Evolutionary conservation across 441 rosid species (phyloP).

Genomic region (Croton laevigatus): DNA sequence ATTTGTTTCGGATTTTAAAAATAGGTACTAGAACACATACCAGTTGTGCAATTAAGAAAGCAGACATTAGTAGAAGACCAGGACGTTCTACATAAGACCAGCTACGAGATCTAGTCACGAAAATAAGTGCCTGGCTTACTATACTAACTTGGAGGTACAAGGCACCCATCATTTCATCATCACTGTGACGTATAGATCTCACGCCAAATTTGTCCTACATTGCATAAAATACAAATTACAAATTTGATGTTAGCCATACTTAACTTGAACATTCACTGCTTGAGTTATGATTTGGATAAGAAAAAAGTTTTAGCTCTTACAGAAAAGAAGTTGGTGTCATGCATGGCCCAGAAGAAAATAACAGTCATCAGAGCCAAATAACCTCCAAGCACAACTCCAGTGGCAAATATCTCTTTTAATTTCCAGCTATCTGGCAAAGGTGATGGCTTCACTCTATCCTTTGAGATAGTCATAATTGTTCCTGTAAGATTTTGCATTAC

Average conservation of each 20-base stretch:
- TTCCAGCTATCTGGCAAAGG: constrained; percentile 95
- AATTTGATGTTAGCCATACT: neutral
- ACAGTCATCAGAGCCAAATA: constrained; percentile 77
- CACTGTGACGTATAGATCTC: constrained; percentile 33
- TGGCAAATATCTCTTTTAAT: constrained; percentile 79
- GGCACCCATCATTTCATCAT: constrained; percentile 72
- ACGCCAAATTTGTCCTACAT: constrained; percentile 71
- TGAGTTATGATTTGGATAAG: neutral
- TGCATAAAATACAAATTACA: neutral
- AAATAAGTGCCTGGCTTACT: constrained; percentile 87
- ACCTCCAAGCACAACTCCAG: constrained; percentile 79
- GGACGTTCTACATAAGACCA: constrained; percentile 91
- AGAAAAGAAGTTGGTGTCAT: constrained; percentile 62
- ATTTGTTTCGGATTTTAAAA: neutral
- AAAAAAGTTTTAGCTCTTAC: constrained; percentile 31
- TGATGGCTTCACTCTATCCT: constrained; percentile 87
- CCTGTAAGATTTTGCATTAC: constrained; percentile 28
- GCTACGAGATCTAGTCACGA: constrained; percentile 89
- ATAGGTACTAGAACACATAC: constrained; percentile 31
- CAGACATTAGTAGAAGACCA: constrained; percentile 49
- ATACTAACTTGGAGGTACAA: constrained; percentile 93
- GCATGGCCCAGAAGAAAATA: constrained; percentile 73
- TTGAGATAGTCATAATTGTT: constrained; percentile 92
- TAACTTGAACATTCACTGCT: neutral
- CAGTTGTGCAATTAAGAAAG: constrained; percentile 65